These are phyloP conservation scores for Debaryomyces sp. DNA, from an alignment of 1,139 yeast genomes.

Conservation along the genomic window DNA sequence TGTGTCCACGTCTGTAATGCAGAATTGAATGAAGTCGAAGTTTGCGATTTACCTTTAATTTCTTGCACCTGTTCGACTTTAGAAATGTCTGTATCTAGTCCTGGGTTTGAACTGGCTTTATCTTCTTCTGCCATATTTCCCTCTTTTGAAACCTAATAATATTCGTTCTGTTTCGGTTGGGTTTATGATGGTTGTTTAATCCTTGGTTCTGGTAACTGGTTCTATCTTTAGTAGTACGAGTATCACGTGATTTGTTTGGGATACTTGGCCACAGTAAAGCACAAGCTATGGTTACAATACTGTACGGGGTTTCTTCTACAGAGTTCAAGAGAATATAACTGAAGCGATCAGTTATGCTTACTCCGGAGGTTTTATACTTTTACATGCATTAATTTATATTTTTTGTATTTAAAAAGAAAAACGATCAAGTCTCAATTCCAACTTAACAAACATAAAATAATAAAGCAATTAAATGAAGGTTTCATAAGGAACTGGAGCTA, in stretches of 20 bases:
- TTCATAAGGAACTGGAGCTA: slow-evolving; percentile 99
- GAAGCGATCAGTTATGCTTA: not conserved
- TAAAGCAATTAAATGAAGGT: slow-evolving; percentile 78
- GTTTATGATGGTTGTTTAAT: not conserved
- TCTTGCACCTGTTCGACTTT: not conserved
- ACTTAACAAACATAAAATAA: slow-evolving; percentile 15
- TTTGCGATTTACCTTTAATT: not conserved
- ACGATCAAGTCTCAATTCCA: slow-evolving; percentile 8
- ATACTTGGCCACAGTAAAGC: not conserved
- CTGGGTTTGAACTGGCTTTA: not conserved
- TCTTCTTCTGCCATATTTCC: slow-evolving; percentile 2
- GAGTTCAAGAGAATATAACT: not conserved
- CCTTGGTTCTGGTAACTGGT: not conserved
- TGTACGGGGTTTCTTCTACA: not conserved
- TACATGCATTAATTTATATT: slow-evolving; percentile 19
- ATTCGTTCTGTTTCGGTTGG: not conserved
- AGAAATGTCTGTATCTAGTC: not conserved
- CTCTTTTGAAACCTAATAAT: not conserved
- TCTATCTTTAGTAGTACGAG: not conserved
- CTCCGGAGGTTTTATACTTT: slow-evolving; percentile 5
- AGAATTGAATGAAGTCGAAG: slow-evolving; percentile 11
- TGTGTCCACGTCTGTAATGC: slow-evolving; percentile 82
- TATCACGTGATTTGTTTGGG: not conserved
- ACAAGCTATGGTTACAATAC: not conserved
- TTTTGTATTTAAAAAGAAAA: slow-evolving; percentile 9